Evolutionary conservation across 805 yeast genomes (phyloP).

Genomic region (Yarrowia divulgata): DNA sequence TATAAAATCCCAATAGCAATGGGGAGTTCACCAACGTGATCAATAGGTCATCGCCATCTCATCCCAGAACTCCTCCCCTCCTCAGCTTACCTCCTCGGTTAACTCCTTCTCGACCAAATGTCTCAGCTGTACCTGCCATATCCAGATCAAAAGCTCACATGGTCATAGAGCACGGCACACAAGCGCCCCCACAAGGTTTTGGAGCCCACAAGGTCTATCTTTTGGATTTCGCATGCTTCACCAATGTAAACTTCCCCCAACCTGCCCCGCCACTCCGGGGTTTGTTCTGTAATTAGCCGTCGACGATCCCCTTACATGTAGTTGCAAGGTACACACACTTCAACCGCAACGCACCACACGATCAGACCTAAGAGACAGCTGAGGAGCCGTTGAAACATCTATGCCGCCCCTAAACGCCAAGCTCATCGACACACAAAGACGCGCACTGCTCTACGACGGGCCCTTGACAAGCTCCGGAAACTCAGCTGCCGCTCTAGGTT

Average conservation of each 20-base stretch:
- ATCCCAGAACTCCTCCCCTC: background rate
- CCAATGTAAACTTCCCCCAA: conserved; percentile 14
- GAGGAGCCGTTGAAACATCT: too few relatives aligned
- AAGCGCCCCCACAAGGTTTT: background rate
- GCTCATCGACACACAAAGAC: conserved; percentile 16
- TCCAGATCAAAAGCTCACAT: conserved; percentile 1
- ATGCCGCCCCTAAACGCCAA: background rate
- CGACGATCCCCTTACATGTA: too few relatives aligned
- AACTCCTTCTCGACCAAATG: too few relatives aligned
- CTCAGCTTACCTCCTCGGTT: background rate
- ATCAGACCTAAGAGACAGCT: too few relatives aligned
- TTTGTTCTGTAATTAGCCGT: too few relatives aligned
- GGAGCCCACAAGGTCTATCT: background rate
- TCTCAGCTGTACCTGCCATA: background rate
- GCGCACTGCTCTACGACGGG: background rate
- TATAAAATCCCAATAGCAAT: background rate
- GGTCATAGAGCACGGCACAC: conserved; percentile 7
- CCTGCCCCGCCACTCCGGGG: conserved; percentile 2
- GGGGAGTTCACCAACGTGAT: too few relatives aligned
- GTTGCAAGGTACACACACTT: too few relatives aligned
- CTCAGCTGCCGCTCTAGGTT: conserved; percentile 18
- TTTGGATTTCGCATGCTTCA: conserved; percentile 16
- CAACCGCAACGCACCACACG: too few relatives aligned
- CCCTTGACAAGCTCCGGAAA: conserved; percentile 4
- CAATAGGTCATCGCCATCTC: background rate